Evolutionary conservation across 108 stramenopile genomes (phyloP).

Genomic region (Cyclostephanos invisitatus): DNA sequence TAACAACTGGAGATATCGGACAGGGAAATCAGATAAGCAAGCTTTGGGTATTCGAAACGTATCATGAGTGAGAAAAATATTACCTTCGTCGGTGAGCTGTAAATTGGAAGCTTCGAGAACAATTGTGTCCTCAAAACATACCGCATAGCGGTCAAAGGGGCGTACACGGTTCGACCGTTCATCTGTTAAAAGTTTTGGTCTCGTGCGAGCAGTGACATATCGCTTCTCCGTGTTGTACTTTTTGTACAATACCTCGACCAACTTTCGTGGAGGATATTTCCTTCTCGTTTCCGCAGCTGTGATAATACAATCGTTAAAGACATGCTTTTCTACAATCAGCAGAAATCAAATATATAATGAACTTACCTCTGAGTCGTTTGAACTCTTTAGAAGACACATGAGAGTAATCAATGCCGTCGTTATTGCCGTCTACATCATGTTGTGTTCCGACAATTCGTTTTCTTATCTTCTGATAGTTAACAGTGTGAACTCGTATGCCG

Average conservation of each 20-base stretch:
- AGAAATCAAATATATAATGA: not conserved
- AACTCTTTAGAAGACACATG: slow-evolving; percentile 28
- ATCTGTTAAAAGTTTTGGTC: slow-evolving; percentile 38
- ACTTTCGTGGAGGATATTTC: slow-evolving; percentile 34
- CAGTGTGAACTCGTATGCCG: slow-evolving; percentile 43
- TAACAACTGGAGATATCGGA: slow-evolving; percentile 17
- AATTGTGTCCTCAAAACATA: slow-evolving; percentile 36
- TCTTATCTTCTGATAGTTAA: slow-evolving; percentile 42
- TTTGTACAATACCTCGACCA: slow-evolving; percentile 32
- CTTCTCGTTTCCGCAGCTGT: slow-evolving; percentile 43
- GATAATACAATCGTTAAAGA: not conserved
- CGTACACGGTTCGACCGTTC: slow-evolving; percentile 9
- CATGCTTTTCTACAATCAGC: not conserved
- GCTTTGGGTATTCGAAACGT: not conserved
- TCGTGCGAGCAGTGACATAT: slow-evolving; percentile 23
- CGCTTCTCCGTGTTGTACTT: slow-evolving; percentile 29
- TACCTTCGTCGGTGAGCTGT: slow-evolving; percentile 44
- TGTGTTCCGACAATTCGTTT: slow-evolving; percentile 21
- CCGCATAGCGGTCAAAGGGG: slow-evolving; percentile 28
- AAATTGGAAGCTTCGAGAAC: slow-evolving; percentile 32
- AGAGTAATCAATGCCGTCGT: slow-evolving; percentile 11
- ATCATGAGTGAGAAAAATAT: slow-evolving; percentile 3
- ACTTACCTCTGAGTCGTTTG: slow-evolving; percentile 33
- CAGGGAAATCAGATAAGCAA: not conserved
- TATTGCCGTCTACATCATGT: slow-evolving; percentile 1